Conservation (phyloP, 2,329 filamentous ascomycete genomes). For the Talaromyces piceae region DNA sequence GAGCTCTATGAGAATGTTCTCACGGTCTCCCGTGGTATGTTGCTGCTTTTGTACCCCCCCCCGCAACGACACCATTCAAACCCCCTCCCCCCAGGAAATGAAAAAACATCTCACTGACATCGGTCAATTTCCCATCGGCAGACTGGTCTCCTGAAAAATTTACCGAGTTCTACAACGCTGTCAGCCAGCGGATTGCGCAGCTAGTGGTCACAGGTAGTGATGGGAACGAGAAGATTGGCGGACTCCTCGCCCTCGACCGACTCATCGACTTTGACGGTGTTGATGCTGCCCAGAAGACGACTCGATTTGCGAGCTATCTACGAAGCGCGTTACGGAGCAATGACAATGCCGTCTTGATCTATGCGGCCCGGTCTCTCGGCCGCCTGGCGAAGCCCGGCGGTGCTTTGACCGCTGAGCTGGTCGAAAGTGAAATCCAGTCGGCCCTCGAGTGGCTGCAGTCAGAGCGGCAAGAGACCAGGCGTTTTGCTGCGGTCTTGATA, state of each 20-base stretch:
- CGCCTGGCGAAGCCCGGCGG: conserved; percentile 88
- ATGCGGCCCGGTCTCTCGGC: conserved; percentile 80
- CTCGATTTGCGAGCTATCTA: conserved; percentile 85
- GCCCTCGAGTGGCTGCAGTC: conserved; percentile 95
- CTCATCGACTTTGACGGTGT: conserved; percentile 96
- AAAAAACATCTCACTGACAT: neutral
- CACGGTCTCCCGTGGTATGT: conserved; percentile 39
- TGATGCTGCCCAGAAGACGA: conserved; percentile 87
- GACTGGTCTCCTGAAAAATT: conserved; percentile 80
- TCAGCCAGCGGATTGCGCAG: conserved; percentile 58
- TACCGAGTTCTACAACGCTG: conserved; percentile 58
- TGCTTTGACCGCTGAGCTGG: conserved; percentile 86
- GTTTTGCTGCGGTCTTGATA: conserved; percentile 87
- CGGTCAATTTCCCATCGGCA: conserved; percentile 23
- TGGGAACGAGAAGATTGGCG: conserved; percentile 80
- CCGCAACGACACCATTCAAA: too few relatives aligned
- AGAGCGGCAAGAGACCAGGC: conserved; percentile 83
- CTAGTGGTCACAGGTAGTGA: conserved; percentile 82
- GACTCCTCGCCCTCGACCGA: conserved; percentile 83
- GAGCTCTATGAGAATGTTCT: conserved; percentile 42
- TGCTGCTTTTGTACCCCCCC: conserved; percentile 3
- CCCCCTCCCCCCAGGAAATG: too few relatives aligned
- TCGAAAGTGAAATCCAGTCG: conserved; percentile 94
- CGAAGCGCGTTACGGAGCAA: conserved; percentile 82
- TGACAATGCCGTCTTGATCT: conserved; percentile 83